Conservation (phyloP, 768 basidiomycete species). For the Collybia mongolica region DNA sequence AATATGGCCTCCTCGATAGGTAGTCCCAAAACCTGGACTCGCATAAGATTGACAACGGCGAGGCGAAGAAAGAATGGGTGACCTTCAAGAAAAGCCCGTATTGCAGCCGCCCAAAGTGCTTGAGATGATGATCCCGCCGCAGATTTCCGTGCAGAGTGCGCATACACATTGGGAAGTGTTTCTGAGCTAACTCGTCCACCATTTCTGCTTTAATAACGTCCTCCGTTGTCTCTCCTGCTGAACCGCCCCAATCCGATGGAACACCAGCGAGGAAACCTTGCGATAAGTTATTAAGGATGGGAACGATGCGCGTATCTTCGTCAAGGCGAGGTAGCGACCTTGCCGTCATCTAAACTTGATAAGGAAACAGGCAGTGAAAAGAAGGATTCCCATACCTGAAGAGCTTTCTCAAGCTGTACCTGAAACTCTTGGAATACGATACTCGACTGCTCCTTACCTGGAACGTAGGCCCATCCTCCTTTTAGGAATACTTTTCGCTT, state of each 20-base stretch:
- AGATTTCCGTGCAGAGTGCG: constrained; percentile 82
- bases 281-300: constrained; percentile 88
- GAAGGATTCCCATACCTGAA: constrained; percentile 58
- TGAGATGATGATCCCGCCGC: constrained; percentile 78
- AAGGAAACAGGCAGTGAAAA: not conserved
- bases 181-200: constrained; percentile 82
- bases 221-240: constrained; percentile 47
- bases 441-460: constrained; percentile 71
- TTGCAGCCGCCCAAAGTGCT: constrained; percentile 88
- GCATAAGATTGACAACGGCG: not conserved
- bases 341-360: constrained; percentile 63
- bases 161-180: constrained; percentile 97
- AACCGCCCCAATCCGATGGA: constrained; percentile 73
- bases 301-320: constrained; percentile 88
- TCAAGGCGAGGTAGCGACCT: constrained; percentile 88
- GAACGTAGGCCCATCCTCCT: constrained; percentile 88
- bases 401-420: constrained; percentile 61
- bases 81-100: constrained; percentile 97
- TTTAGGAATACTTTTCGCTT: constrained; percentile 75
- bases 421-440: constrained; percentile 89
- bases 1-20: constrained; percentile 91
- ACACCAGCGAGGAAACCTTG: constrained; percentile 93
- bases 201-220: constrained; percentile 89
- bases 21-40: constrained; percentile 77
- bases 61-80: constrained; percentile 6